A percentile compares a stretch with the other conserved stretches of the same genome.
Evolutionary conservation across 1,139 yeast genomes (phyloP).

Genomic region (Scheffersomyces parashehatae): DNA sequence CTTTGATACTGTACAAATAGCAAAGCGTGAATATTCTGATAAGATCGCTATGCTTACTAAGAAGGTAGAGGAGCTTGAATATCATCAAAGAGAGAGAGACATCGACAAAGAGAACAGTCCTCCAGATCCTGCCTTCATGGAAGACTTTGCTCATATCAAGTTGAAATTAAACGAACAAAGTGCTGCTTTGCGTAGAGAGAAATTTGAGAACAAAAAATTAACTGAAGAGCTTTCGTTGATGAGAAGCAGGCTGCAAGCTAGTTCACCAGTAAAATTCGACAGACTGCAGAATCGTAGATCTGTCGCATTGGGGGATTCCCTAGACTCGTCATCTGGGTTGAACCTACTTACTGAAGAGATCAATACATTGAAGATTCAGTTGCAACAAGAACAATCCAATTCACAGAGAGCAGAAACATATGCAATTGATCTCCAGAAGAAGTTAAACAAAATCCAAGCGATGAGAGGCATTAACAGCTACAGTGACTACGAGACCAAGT

Average conservation of each 20-base stretch:
- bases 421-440: conserved; percentile 49
- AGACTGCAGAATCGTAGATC: conserved; percentile 25
- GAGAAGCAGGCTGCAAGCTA: conserved; percentile 38
- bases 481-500: conserved; percentile 40
- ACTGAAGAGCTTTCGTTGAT: conserved; percentile 59
- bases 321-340: conserved; percentile 18
- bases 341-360: conserved; percentile 33
- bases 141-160: conserved; percentile 52
- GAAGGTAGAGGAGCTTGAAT: conserved; percentile 23
- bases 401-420: conserved; percentile 47
- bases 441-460: conserved; percentile 43
- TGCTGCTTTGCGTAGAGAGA: conserved; percentile 52
- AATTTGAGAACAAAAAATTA: conserved; percentile 54
- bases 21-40: conserved; percentile 28
- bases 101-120: conserved; percentile 41
- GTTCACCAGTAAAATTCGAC: conserved; percentile 22
- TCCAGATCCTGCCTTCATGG: conserved; percentile 35
- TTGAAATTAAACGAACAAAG: conserved; percentile 54
- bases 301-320: conserved; percentile 36
- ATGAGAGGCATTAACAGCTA: conserved; percentile 38
- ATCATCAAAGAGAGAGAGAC: conserved; percentile 14
- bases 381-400: conserved; percentile 45
- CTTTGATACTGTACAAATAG: conserved; percentile 28
- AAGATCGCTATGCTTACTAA: conserved; percentile 26
- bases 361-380: conserved; percentile 33